Base-by-base conservation (phyloP, 2,329 filamentous ascomycete species). In the Curvularia eragrostidis region DNA sequence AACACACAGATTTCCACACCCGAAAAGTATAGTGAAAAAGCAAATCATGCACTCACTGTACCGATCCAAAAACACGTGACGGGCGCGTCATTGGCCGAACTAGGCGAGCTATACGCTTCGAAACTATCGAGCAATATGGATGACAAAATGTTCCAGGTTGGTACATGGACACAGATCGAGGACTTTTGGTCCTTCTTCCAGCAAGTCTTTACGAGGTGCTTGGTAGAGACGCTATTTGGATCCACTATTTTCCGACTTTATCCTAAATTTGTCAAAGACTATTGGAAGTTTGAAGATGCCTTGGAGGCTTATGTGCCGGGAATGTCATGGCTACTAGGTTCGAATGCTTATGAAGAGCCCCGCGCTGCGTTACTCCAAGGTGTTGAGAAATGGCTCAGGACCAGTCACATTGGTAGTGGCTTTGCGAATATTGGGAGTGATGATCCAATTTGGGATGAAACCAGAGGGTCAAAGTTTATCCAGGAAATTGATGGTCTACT, bases 141-240 rank as follows among this genome's bases (percentile, higher is more conserved):
- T 26, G 65, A 69, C 18, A 73, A 73, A 49, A 72, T 71, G 69
- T 72, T 74, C 18, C 68, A 73, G 46, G 41, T 61, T 5, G 58
- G 61, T 13, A 63, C 47, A 18, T 75, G 72, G 72, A 72, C 68
- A 8, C 64, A 67, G 12, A 71, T 75, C 19, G 69, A 73, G 52
- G 70, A 75, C 24, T 34, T 70, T 3, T 73, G 67, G 68, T 70
- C 69, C 0, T 75, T 73, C 49, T 60, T 72, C 18, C 65, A 70
- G 48, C 64, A 68, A 43, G 67, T 71, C 1, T 54, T 72, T 28
- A 64, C 69, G 8, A 66, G 67, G 28, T 71, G 70, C 39, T 66
- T 58, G 5, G 43, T 67, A 18, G 63, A 69, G 10, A 64, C 63
- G 5, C 36, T 75, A 3, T 70, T 75, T 30, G 71, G 72, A 1